Conservation (phyloP, 441 rosid genomes). For the Lepidium campestre region DNA sequence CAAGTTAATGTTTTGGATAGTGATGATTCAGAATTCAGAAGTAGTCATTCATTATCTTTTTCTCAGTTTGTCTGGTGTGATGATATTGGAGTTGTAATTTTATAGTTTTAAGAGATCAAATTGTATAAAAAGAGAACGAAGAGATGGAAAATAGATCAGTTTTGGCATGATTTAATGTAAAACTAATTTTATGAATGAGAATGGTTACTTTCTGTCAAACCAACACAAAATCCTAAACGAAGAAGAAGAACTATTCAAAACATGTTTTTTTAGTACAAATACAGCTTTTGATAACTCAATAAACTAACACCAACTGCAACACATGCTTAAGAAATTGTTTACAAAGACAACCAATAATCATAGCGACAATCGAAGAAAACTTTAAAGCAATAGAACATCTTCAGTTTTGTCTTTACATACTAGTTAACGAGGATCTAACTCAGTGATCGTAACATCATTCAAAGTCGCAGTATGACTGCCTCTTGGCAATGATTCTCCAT, state of each 20-base stretch:
- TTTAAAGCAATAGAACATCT: neutral
- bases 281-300: neutral
- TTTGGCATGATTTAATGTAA: neutral
- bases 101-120: neutral
- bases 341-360: neutral
- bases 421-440: no score
- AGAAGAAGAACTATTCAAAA: neutral
- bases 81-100: neutral
- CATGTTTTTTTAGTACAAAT: neutral
- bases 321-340: neutral
- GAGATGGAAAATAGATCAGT: neutral
- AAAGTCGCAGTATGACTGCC: neutral
- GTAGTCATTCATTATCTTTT: neutral
- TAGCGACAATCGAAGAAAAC: neutral
- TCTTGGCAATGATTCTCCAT: no score
- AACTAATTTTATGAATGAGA: neutral
- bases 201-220: neutral
- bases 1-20: neutral
- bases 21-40: neutral
- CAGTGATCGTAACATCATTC: no score
- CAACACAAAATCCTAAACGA: neutral
- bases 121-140: neutral
- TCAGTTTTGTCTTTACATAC: no score
- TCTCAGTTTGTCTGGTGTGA: neutral
- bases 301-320: neutral